phyloP scores from a whole-genome alignment of 495 filamentous ascomycete genomes.

The Articulospora tetracladia region DNA sequence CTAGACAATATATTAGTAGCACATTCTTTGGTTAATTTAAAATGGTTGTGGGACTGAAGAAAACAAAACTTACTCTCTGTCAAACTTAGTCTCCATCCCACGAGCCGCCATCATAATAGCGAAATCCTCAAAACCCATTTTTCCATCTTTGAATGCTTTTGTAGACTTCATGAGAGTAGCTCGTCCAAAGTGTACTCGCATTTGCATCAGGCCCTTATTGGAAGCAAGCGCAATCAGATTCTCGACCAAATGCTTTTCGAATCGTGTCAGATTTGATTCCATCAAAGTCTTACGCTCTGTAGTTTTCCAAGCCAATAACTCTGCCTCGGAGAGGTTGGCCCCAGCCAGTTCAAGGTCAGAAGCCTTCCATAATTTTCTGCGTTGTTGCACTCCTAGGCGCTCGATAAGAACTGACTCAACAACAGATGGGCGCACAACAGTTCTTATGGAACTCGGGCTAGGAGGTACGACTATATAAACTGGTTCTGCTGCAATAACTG shows the following conservation, averaged over 20 bases:
- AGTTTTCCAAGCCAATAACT: slow-evolving; percentile 10
- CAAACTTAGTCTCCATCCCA: slow-evolving; percentile 27
- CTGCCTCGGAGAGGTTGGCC: neutral
- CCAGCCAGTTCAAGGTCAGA: slow-evolving; percentile 11
- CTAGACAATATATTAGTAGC: neutral
- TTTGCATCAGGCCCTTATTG: slow-evolving; percentile 34
- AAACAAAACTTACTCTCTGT: slow-evolving; percentile 29
- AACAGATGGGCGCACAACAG: slow-evolving; percentile 1
- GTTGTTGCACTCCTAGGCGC: neutral
- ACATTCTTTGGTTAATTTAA: neutral
- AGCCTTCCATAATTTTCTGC: neutral
- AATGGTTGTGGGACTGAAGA: no score
- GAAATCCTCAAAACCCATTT: slow-evolving; percentile 48
- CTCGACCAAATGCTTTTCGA: slow-evolving; percentile 21
- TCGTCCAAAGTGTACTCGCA: slow-evolving; percentile 56
- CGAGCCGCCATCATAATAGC: slow-evolving; percentile 35
- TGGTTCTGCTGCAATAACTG: slow-evolving; percentile 28
- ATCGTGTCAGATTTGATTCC: slow-evolving; percentile 3
- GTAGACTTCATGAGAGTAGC: slow-evolving; percentile 43
- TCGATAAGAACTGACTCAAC: neutral
- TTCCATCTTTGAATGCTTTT: neutral
- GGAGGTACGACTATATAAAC: slow-evolving; percentile 41
- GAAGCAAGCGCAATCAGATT: slow-evolving; percentile 23
- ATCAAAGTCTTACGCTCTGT: neutral
- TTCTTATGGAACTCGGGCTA: slow-evolving; percentile 5